phyloP scores from a whole-genome alignment of 2,329 filamentous ascomycete species.

The Fusarium annulatum region DNA sequence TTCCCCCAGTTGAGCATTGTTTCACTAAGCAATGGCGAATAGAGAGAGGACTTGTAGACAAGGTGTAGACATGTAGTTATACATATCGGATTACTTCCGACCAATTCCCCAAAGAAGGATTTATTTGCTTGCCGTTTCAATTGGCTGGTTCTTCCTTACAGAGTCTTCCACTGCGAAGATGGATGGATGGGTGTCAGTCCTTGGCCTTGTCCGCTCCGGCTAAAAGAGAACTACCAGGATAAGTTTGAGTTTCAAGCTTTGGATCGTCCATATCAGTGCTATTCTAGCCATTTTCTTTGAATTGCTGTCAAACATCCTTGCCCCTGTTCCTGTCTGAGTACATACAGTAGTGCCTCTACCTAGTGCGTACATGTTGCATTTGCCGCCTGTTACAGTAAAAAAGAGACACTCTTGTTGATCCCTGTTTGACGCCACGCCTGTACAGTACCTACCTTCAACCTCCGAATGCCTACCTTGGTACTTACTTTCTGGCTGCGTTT shows the following conservation, averaged over 20 bases:
- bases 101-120: background rate
- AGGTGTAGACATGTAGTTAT: background rate
- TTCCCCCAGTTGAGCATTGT: background rate
- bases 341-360: background rate
- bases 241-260: background rate
- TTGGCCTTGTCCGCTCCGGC: slow-evolving; percentile 10
- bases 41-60: background rate
- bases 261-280: slow-evolving; percentile 2
- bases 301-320: slow-evolving; percentile 17
- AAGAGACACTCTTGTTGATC: slow-evolving; percentile 5
- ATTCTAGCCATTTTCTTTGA: background rate
- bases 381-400: slow-evolving; percentile 7
- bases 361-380: slow-evolving; percentile 4
- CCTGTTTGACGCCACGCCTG: slow-evolving; percentile 10
- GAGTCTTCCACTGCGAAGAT: slow-evolving; percentile 2
- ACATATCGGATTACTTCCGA: slow-evolving; percentile 20
- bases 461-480: background rate
- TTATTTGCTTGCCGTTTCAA: slow-evolving; percentile 3
- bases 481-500: slow-evolving; percentile 5
- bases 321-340: slow-evolving; percentile 17
- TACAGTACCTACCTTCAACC: background rate
- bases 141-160: background rate
- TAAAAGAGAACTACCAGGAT: background rate
- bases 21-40: background rate
- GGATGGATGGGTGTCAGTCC: slow-evolving; percentile 17